Percentiles rank a stretch among this genome's conserved stretches.
Evolutionary conservation across 2,329 filamentous ascomycete species (phyloP).

Genomic region (Myriosclerotinia duriaeana): DNA sequence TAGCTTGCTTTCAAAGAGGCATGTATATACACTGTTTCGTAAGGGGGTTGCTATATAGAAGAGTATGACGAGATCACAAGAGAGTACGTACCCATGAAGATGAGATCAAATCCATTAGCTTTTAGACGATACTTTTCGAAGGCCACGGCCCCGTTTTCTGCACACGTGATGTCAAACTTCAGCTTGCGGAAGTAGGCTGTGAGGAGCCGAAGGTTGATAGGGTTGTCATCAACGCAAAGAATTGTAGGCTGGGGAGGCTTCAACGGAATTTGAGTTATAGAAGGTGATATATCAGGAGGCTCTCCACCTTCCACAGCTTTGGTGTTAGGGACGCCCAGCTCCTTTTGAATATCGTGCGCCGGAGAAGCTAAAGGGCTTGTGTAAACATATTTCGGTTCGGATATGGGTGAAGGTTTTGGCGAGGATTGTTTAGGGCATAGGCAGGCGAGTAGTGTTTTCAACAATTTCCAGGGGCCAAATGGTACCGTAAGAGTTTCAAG

Average conservation of each 20-base stretch:
- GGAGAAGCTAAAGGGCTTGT: constrained; percentile 7
- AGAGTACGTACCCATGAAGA: constrained; percentile 48
- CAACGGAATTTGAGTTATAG: background rate
- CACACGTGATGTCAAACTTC: constrained; percentile 40
- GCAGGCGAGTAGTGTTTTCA: constrained; percentile 17
- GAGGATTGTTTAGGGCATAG: constrained; percentile 12
- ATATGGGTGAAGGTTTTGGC: background rate
- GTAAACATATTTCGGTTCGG: background rate
- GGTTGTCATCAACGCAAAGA: constrained; percentile 44
- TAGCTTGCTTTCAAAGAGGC: background rate
- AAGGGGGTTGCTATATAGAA: constrained; percentile 38
- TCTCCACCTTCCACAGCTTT: background rate
- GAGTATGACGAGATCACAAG: background rate
- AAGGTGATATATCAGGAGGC: background rate
- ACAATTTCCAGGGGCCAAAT: constrained; percentile 20
- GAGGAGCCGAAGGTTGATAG: constrained; percentile 43
- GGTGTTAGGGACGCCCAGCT: background rate
- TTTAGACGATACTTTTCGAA: constrained; percentile 41
- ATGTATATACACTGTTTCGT: constrained; percentile 24
- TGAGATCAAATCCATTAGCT: constrained; percentile 43
- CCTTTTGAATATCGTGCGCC: background rate
- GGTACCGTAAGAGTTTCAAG: constrained; percentile 21
- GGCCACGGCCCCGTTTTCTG: constrained; percentile 47
- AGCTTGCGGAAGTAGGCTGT: constrained; percentile 37
- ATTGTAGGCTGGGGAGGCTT: constrained; percentile 24